Conservation (phyloP, 352 stramenopile genomes). For the Phytophthora agathidicida region DNA sequence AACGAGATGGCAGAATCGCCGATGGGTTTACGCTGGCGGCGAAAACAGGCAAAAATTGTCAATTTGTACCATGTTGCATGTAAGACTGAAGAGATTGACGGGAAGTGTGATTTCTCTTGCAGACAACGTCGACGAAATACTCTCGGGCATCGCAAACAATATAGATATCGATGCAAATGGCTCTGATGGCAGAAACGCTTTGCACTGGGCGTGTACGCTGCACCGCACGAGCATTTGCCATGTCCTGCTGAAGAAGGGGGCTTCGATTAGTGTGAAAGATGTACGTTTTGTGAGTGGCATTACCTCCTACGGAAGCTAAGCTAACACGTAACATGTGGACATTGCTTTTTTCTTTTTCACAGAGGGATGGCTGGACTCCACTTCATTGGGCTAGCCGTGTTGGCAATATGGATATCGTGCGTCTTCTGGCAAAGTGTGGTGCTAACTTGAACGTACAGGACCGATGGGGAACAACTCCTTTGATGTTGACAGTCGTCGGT, state of each 20-base stretch:
- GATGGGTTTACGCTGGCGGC: constrained; percentile 76
- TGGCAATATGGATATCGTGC: constrained; percentile 74
- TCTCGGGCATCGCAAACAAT: constrained; percentile 71
- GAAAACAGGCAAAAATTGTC: constrained; percentile 53
- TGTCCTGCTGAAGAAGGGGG: constrained; percentile 84
- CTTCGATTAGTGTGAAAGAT: constrained; percentile 78
- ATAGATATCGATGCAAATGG: constrained; percentile 78
- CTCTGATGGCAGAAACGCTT: constrained; percentile 76
- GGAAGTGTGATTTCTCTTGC: neutral
- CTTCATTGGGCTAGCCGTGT: constrained; percentile 83
- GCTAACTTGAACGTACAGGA: constrained; percentile 79
- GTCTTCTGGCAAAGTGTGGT: constrained; percentile 78
- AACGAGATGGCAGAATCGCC: constrained; percentile 46
- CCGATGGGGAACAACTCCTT: constrained; percentile 73
- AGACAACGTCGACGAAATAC: constrained; percentile 82
- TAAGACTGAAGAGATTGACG: neutral
- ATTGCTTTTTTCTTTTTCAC: neutral
- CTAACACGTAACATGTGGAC: too few relatives aligned
- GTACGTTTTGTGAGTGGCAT: constrained; percentile 29
- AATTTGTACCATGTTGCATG: neutral
- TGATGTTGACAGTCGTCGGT: constrained; percentile 82
- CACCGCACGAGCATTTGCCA: constrained; percentile 81
- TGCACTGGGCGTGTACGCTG: constrained; percentile 83
- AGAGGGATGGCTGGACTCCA: constrained; percentile 80
- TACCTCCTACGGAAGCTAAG: neutral